A percentile compares a stretch with the other conserved stretches of the same genome.
Conservation (phyloP, 306 rosid genomes). For the Cucumis hystrix region DNA sequence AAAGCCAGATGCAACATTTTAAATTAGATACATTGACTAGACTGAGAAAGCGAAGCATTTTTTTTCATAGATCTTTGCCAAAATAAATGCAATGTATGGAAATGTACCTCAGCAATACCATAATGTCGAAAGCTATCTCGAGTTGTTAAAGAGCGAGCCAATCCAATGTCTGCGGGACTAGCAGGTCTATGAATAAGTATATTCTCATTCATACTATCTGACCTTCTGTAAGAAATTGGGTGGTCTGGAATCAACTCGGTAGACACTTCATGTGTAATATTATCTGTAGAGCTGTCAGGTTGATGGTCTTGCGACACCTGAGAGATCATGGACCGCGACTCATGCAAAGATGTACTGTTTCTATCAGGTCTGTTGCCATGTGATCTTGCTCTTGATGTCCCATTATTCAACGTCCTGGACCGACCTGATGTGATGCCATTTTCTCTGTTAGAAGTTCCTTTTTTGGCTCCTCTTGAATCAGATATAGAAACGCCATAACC, state of each 20-base stretch:
- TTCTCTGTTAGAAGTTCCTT: constrained; percentile 43
- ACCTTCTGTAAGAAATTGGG: constrained; percentile 36
- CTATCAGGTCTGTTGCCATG: constrained; percentile 45
- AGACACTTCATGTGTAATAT: constrained; percentile 25
- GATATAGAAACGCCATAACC: constrained; percentile 61
- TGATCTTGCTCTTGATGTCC: constrained; percentile 28
- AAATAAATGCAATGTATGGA: background rate
- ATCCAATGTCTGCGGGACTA: constrained; percentile 45
- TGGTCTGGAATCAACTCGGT: constrained; percentile 27
- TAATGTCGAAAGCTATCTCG: constrained; percentile 47
- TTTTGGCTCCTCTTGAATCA: constrained; percentile 61
- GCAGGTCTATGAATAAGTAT: constrained; percentile 32
- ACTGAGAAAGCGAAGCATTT: background rate
- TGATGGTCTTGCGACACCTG: constrained; percentile 23
- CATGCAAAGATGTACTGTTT: constrained; percentile 27
- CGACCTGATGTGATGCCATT: constrained; percentile 36
- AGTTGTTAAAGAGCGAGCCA: constrained; percentile 37
- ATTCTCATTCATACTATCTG: constrained; percentile 41
- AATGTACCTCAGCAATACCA: constrained; percentile 81
- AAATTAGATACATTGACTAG: background rate
- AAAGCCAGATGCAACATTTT: background rate
- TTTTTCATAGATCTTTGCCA: background rate
- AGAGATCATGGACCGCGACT: constrained; percentile 24
- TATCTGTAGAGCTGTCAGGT: constrained; percentile 22
- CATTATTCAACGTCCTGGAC: constrained; percentile 37